phyloP scores from a whole-genome alignment of 306 rosid genomes.

The Psophocarpus tetragonolobus region DNA sequence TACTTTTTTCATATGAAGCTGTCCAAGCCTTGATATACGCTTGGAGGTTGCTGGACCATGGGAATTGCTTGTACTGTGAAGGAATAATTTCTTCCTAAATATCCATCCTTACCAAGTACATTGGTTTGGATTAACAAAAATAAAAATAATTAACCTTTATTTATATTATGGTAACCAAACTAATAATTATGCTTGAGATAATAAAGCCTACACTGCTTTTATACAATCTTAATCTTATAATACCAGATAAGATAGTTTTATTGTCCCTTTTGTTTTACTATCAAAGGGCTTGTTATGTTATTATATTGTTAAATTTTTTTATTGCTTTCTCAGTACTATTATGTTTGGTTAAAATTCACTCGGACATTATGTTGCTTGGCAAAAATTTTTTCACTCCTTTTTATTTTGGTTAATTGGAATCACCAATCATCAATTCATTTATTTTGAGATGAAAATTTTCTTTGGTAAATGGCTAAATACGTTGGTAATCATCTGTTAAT shows the following conservation, averaged over 20 bases:
- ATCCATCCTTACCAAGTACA: neutral
- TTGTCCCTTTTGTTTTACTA: neutral
- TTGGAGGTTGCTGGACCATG: neutral
- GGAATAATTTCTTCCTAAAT: conserved; percentile 1
- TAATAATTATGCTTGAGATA: neutral
- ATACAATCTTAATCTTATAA: neutral
- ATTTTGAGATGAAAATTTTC: conserved; percentile 2
- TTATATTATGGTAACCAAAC: neutral
- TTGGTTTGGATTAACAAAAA: neutral
- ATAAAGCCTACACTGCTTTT: neutral
- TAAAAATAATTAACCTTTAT: neutral
- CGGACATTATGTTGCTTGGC: conserved; percentile 2
- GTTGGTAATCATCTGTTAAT: neutral
- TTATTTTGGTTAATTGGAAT: neutral
- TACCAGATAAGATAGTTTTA: neutral
- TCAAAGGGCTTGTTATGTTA: conserved; percentile 1
- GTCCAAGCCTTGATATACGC: neutral
- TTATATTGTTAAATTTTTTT: neutral
- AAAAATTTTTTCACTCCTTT: neutral
- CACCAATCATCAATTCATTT: neutral
- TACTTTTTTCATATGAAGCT: neutral
- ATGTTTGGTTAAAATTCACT: neutral
- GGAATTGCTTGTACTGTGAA: neutral
- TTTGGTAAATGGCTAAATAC: neutral
- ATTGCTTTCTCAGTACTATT: neutral